phyloP scores from a whole-genome alignment of 2,329 filamentous ascomycete species.

The Colletotrichum spinosum region DNA sequence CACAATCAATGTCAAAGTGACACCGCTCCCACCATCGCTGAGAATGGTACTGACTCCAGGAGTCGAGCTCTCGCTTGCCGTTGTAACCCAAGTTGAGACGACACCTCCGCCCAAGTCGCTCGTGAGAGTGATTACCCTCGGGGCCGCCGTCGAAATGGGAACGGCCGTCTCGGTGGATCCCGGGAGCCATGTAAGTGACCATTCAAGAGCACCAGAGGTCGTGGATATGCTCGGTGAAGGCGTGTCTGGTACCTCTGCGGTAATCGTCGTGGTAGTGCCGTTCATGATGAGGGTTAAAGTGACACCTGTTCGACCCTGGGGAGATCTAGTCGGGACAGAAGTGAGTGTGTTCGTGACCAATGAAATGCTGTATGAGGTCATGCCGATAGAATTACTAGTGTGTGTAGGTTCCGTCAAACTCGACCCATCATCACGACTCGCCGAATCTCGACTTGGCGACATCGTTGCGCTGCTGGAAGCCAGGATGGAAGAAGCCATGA shows the following conservation, averaged over 20 bases:
- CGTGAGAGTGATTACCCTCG: conserved; percentile 2
- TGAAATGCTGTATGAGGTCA: background rate
- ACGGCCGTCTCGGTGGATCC: background rate
- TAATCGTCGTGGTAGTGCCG: background rate
- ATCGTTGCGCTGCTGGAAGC: background rate
- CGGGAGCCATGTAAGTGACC: background rate
- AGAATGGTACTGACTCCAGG: background rate
- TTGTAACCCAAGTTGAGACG: conserved; percentile 4
- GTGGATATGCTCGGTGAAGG: background rate
- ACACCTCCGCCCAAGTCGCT: background rate
- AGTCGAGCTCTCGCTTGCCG: background rate
- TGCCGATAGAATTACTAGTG: too few relatives aligned
- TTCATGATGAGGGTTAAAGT: conserved; percentile 4
- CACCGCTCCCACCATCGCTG: background rate
- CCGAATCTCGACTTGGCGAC: too few relatives aligned
- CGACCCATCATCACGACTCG: too few relatives aligned
- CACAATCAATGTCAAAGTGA: background rate
- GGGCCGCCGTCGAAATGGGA: background rate
- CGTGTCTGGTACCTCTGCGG: background rate
- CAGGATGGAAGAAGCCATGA: background rate
- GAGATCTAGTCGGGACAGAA: background rate
- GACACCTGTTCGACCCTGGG: background rate
- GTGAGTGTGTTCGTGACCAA: background rate
- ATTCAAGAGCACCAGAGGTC: background rate
- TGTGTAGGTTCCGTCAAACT: too few relatives aligned